phyloP scores from a whole-genome alignment of 345 rosid species.

The Sapria himalayana region DNA sequence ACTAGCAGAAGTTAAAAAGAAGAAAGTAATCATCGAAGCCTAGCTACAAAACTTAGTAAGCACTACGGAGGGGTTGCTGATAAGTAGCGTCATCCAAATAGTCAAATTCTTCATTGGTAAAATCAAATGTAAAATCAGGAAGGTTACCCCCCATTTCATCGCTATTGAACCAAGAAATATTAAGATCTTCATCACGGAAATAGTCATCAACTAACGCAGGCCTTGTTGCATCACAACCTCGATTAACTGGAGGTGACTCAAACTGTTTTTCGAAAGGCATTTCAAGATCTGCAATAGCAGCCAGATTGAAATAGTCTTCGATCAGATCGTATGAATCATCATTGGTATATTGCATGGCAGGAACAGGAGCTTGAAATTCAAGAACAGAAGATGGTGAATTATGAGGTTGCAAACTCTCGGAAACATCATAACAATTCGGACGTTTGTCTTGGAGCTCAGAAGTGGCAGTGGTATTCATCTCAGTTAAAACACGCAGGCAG shows the following conservation, averaged over 20 bases:
- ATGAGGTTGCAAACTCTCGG: slow-evolving; percentile 29
- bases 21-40: no score
- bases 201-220: slow-evolving; percentile 31
- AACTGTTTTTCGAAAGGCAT: slow-evolving; percentile 25
- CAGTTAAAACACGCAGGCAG: slow-evolving; percentile 21
- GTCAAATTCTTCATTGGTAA: slow-evolving; percentile 23
- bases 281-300: slow-evolving; percentile 14
- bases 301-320: slow-evolving; percentile 9
- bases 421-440: slow-evolving; percentile 16
- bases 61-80: slow-evolving; percentile 7
- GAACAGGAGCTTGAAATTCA: slow-evolving; percentile 26
- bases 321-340: slow-evolving; percentile 6
- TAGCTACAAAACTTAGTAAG: no score
- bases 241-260: slow-evolving; percentile 17
- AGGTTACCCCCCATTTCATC: slow-evolving; percentile 36
- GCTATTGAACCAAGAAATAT: slow-evolving; percentile 23
- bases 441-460: neutral
- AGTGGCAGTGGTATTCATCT: slow-evolving; percentile 7
- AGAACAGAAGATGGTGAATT: slow-evolving; percentile 34
- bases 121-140: slow-evolving; percentile 50
- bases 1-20: no score
- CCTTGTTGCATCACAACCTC: slow-evolving; percentile 30
- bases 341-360: slow-evolving; percentile 10
- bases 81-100: slow-evolving; percentile 13
- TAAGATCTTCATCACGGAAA: slow-evolving; percentile 33